Evolutionary conservation across 441 rosid genomes (phyloP).

Genomic region (Adansonia madagascariensis): DNA sequence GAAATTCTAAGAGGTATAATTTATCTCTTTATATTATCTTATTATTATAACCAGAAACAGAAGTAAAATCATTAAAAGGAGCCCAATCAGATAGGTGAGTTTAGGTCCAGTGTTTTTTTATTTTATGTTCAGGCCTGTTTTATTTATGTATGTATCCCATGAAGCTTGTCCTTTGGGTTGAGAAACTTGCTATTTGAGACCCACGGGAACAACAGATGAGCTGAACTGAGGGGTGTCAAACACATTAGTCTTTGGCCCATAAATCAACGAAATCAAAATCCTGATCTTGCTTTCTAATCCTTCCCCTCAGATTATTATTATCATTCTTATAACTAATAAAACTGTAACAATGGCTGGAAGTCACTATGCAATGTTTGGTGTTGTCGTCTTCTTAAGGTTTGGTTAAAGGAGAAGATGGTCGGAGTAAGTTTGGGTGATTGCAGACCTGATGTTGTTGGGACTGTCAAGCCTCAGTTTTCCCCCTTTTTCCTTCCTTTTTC

Average conservation of each 20-base stretch:
- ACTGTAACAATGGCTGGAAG: not conserved
- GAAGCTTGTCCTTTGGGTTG: not conserved
- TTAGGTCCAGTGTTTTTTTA: not conserved
- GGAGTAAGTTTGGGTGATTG: no score
- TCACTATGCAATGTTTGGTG: not conserved
- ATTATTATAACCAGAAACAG: not conserved
- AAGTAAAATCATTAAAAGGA: not conserved
- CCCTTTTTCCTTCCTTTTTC: not conserved
- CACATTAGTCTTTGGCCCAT: not conserved
- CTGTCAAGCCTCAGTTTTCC: not conserved
- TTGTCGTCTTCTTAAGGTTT: not conserved
- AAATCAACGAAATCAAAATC: no score
- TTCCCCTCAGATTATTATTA: not conserved
- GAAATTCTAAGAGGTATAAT: no score
- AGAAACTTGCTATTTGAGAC: not conserved
- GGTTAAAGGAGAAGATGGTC: no score
- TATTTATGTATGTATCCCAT: not conserved
- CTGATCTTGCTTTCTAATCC: not conserved
- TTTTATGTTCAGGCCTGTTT: not conserved
- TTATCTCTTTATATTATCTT: not conserved
- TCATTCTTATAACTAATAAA: not conserved
- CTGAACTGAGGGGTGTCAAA: not conserved
- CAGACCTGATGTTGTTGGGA: not conserved
- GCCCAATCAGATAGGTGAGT: not conserved
- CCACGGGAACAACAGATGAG: not conserved